Evolutionary conservation across 2,329 filamentous ascomycete genomes (phyloP).

Genomic region (Eutypella sp.): DNA sequence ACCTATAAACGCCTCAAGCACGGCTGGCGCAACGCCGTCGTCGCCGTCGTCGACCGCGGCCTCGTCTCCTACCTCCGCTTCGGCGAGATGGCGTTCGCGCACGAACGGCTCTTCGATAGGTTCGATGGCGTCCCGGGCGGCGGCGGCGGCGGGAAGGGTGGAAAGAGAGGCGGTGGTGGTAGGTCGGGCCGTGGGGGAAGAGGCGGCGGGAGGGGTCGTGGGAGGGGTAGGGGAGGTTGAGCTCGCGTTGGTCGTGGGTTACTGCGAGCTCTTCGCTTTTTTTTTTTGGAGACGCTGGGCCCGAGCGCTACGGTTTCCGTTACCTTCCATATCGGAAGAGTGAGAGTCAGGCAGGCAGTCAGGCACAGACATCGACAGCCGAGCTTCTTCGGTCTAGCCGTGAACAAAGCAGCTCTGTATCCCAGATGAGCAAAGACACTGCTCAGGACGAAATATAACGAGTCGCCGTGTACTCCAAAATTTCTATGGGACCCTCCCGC

Average conservation of each 20-base stretch:
- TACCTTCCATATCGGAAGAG: no score
- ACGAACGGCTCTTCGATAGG: conserved; percentile 66
- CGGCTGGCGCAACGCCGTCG: conserved; percentile 74
- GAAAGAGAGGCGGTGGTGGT: conserved; percentile 13
- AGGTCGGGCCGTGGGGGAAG: conserved; percentile 9
- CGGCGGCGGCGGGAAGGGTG: conserved; percentile 16
- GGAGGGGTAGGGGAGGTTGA: conserved; percentile 13
- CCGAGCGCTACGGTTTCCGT: no score
- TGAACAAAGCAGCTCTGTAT: no score
- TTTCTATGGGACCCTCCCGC: no score
- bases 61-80: conserved; percentile 83
- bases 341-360: no score
- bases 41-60: conserved; percentile 87
- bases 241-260: conserved; percentile 2
- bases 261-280: not conserved
- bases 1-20: conserved; percentile 78
- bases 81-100: conserved; percentile 72
- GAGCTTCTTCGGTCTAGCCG: no score
- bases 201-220: conserved; percentile 11
- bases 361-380: no score
- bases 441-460: no score
- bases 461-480: no score
- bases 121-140: conserved; percentile 33
- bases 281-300: not conserved
- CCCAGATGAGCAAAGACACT: no score